phyloP scores from a whole-genome alignment of 371 early-diverging fungal genomes.

The Circinella minor region DNA sequence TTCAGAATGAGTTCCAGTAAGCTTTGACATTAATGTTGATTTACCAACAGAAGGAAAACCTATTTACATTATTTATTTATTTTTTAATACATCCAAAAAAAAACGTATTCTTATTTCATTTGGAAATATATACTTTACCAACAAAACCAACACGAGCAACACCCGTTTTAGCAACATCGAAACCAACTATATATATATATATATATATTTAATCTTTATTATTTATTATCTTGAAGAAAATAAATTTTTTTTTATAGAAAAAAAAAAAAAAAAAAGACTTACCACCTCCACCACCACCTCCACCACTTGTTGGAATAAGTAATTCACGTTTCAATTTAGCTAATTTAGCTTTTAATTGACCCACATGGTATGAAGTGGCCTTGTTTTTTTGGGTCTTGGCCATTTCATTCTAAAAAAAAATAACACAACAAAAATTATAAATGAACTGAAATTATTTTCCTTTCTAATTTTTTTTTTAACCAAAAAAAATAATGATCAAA shows the following conservation, averaged over 20 bases:
- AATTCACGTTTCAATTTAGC: constrained; percentile 96
- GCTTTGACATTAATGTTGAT: constrained; percentile 95
- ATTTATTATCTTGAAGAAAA: too few relatives aligned
- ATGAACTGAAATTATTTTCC: neutral
- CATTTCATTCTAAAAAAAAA: constrained; percentile 59
- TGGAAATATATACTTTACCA: constrained; percentile 43
- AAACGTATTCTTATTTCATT: too few relatives aligned
- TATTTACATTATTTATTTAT: constrained; percentile 21
- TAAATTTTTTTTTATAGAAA: too few relatives aligned
- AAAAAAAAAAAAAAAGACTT: neutral
- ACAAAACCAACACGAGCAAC: constrained; percentile 95
- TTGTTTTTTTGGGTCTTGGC: constrained; percentile 80
- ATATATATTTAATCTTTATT: neutral
- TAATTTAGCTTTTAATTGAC: constrained; percentile 98
- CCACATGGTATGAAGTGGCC: constrained; percentile 98
- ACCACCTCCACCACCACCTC: constrained; percentile 78
- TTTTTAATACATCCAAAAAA: too few relatives aligned
- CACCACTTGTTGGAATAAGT: constrained; percentile 81
- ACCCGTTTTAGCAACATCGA: constrained; percentile 98
- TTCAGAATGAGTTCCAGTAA: constrained; percentile 98
- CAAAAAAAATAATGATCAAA: neutral
- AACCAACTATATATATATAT: constrained; percentile 67
- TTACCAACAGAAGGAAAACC: constrained; percentile 99
- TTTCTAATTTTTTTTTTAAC: neutral
- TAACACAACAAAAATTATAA: neutral